Percentiles rank a stretch among this genome's conserved stretches.
Conservation (phyloP, 441 rosid genomes). For the Erysimum cheiri region DNA sequence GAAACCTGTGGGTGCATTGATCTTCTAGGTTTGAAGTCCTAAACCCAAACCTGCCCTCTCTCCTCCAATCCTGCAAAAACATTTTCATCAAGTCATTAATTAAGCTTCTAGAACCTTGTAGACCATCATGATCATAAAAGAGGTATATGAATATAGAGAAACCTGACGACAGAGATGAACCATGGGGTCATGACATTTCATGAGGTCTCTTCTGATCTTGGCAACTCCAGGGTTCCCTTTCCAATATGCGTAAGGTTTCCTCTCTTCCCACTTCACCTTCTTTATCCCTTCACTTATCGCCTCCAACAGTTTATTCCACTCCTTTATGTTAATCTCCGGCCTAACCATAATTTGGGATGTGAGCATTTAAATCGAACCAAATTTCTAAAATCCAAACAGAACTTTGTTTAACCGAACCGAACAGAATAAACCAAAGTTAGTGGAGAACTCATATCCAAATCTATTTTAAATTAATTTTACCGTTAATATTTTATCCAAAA, state of each 20-base stretch:
- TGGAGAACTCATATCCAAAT: no score
- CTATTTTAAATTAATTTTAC: no score
- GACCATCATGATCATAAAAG: neutral
- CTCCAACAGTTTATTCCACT: conserved; percentile 48
- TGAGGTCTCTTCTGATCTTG: conserved; percentile 6
- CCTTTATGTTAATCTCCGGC: conserved; percentile 61
- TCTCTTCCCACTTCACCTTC: conserved; percentile 52
- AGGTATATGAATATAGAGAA: neutral
- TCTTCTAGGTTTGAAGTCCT: conserved; percentile 49
- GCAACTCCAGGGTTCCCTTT: conserved; percentile 51
- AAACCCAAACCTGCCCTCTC: conserved; percentile 53
- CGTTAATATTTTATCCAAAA: no score
- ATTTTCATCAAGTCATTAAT: conserved; percentile 17
- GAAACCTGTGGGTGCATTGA: conserved; percentile 65
- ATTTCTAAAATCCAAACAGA: no score
- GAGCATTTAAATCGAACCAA: neutral
- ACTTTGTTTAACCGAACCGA: no score
- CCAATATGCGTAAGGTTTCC: conserved; percentile 68
- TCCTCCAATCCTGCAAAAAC: conserved; percentile 46
- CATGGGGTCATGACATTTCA: conserved; percentile 54
- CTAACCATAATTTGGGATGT: conserved; percentile 26
- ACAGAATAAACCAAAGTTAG: no score
- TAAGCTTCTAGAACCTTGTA: neutral
- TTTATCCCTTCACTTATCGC: conserved; percentile 50
- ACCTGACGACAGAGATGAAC: conserved; percentile 48